Percentiles rank a stretch among this genome's conserved stretches.
phyloP scores from a whole-genome alignment of 169 alveolate genomes.

The Perkinsus marinus region DNA sequence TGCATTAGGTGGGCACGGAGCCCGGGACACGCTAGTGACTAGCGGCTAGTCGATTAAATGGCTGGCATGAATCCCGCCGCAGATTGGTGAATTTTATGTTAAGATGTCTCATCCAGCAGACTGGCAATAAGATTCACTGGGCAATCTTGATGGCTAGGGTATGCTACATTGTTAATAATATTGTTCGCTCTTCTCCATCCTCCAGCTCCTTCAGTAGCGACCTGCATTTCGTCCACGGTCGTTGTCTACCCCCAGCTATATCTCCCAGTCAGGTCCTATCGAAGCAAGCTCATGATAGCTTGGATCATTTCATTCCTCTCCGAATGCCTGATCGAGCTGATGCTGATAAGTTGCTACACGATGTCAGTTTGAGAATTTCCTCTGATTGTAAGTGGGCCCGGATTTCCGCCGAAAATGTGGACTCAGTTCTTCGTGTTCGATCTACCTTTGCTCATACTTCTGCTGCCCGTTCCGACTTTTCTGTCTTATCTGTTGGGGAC shows the following conservation, averaged over 20 bases:
- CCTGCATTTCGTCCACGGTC: neutral
- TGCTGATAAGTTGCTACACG: neutral
- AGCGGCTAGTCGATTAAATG: neutral
- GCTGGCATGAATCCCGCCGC: neutral
- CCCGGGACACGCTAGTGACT: neutral
- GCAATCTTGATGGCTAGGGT: neutral
- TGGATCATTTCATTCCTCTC: neutral
- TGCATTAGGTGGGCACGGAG: neutral
- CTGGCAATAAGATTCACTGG: neutral
- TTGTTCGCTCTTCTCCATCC: neutral
- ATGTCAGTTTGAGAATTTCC: neutral
- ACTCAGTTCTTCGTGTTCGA: neutral
- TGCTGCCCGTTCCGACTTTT: neutral
- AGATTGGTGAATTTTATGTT: neutral
- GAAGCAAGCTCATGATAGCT: neutral
- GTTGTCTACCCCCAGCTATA: neutral
- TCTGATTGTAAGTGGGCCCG: neutral
- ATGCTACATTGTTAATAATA: neutral
- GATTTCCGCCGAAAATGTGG: neutral
- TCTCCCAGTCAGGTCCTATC: neutral
- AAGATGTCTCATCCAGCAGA: neutral
- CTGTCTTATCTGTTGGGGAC: neutral
- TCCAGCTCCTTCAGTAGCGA: neutral
- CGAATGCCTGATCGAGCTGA: neutral
- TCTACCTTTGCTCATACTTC: neutral